Base-by-base conservation (phyloP, 176 grass and related monocot genomes). In the Oryza coarctata region DNA sequence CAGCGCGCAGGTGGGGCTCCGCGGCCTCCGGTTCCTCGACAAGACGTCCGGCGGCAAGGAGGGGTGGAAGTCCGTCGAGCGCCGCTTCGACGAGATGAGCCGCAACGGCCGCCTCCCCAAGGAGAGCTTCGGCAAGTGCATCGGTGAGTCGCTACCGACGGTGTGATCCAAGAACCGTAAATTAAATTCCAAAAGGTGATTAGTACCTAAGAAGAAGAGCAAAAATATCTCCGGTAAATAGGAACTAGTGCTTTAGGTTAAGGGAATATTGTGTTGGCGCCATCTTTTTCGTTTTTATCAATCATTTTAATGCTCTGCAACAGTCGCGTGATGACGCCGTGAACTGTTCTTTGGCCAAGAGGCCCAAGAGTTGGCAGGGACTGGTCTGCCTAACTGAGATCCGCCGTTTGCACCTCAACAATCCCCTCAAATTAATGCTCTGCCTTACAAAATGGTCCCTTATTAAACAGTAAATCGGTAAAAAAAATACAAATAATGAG, bases 51-150 rank as follows among this genome's bases (percentile, higher is more conserved):
- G 89, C 3, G 80, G 90, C 27, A 93, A 98, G 57, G 92, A 91
- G 22, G 95, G 95, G 1, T 98, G 92, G 92, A 89, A 90, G 73
- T 63, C 90, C 32, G 91, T 98, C 6, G 95, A 95, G 26, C 90
- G 88, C 63, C 88, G 92, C 50, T 98, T 98, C 73, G 88, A 91
- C 1, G 88, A 98, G 18, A 92, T 93, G 78, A 77, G 43, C 73
- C 88, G 77, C 74, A 80, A 66, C 33, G 92, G 90, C 0, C 80
- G 89, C 1, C 86, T 98, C 12, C 86, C 77, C 61, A 98, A 89
- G 82, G 95, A 98, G 88, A 88, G 86, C 82, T 98, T 98, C 80
- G 92, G 90, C 70, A 91, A 91, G 77, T 98, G 95, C 86, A 98
- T 98, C 82, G 95, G 95, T 95, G 66, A 95, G 84, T 65, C 38